Percentiles rank a stretch among this genome's conserved stretches.
phyloP scores from a whole-genome alignment of 2,329 filamentous ascomycete species.

The Scopulariopsis brevicaulis region DNA sequence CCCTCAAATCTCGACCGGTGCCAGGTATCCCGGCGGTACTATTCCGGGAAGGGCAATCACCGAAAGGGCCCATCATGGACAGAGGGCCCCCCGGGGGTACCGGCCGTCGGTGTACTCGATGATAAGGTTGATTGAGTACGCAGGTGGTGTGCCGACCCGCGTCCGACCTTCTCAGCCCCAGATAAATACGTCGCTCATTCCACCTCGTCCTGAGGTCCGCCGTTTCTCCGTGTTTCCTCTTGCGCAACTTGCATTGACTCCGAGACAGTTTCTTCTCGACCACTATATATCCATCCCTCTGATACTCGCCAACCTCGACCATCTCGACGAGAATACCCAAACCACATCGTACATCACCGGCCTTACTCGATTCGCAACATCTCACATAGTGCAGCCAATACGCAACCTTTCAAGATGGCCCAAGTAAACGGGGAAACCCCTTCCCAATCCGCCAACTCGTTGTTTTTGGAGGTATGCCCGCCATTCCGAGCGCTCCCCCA shows the following conservation, averaged over 20 bases:
- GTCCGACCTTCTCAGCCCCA: not conserved
- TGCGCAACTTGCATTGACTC: not conserved
- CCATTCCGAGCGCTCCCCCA: not conserved
- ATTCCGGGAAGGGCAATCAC: too few species aligned
- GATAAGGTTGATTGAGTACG: not conserved
- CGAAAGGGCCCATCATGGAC: too few species aligned
- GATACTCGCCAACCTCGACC: not conserved
- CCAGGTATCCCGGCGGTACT: not conserved
- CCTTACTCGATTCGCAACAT: not conserved
- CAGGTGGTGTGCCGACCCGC: not conserved
- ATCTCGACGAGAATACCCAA: not conserved
- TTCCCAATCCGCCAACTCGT: constrained; percentile 27
- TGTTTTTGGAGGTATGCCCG: constrained; percentile 35
- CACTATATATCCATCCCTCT: not conserved
- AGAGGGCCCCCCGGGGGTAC: not conserved
- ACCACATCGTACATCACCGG: not conserved
- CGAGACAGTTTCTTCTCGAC: not conserved
- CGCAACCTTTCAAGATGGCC: constrained; percentile 16
- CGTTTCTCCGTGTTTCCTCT: not conserved
- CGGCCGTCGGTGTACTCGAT: not conserved
- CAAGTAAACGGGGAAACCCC: constrained; percentile 41
- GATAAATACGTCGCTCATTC: not conserved
- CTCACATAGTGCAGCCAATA: not conserved
- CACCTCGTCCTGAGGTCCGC: constrained; percentile 1
- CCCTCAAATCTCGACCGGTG: not conserved